These are phyloP conservation scores for Penicillium sp. DNA, from an alignment of 2,329 filamentous ascomycete genomes.

Conservation along the genomic window DNA sequence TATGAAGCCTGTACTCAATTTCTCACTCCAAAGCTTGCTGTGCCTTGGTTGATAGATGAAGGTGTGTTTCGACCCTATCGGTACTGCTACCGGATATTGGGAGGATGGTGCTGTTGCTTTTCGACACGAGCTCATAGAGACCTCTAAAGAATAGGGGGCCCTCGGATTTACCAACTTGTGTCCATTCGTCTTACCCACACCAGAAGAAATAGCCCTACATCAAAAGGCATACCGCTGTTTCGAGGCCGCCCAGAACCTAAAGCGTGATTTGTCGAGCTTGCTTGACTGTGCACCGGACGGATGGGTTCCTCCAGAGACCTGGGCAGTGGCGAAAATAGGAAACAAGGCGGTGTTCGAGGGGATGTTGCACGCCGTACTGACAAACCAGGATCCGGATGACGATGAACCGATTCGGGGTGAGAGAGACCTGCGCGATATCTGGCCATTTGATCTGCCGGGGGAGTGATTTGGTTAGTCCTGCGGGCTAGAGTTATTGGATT, in stretches of 20 bases:
- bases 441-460: not conserved
- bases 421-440: slow-evolving; percentile 14
- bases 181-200: slow-evolving; percentile 29
- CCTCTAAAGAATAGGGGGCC: slow-evolving; percentile 37
- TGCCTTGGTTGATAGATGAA: slow-evolving; percentile 36
- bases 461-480: no score
- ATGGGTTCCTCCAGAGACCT: slow-evolving; percentile 37
- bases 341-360: slow-evolving; percentile 33
- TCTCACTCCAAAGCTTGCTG: slow-evolving; percentile 30
- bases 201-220: slow-evolving; percentile 29
- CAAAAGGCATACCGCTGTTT: slow-evolving; percentile 32
- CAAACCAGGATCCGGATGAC: slow-evolving; percentile 28
- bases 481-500: no score
- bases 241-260: slow-evolving; percentile 34
- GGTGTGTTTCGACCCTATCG: slow-evolving; percentile 39
- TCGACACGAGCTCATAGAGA: slow-evolving; percentile 42
- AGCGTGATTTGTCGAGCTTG: slow-evolving; percentile 26
- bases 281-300: slow-evolving; percentile 37
- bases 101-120: slow-evolving; percentile 41
- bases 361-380: slow-evolving; percentile 32
- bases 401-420: slow-evolving; percentile 37
- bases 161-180: slow-evolving; percentile 39
- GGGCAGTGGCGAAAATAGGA: slow-evolving; percentile 30
- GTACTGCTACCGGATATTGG: slow-evolving; percentile 44
- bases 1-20: slow-evolving; percentile 35